Evolutionary conservation across 1,284 basidiomycete species (phyloP).

Genomic region (Microbotryum intermedium): DNA sequence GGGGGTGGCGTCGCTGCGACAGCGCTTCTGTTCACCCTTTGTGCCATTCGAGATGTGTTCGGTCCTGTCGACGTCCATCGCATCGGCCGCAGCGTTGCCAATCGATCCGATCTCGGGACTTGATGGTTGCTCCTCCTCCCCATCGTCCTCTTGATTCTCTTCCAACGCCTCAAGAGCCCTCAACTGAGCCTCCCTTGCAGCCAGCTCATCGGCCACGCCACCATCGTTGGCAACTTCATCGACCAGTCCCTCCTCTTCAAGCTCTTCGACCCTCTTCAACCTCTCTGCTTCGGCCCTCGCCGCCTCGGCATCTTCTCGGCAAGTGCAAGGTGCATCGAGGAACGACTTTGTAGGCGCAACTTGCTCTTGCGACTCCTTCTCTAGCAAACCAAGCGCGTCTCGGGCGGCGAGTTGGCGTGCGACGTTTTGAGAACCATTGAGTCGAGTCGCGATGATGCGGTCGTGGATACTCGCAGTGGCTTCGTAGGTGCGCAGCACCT

Average conservation of each 20-base stretch:
- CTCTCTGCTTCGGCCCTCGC: background rate
- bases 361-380: background rate
- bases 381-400: slow-evolving; percentile 4
- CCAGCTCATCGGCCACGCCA: background rate
- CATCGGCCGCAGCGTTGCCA: too few species aligned
- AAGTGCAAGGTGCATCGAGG: background rate
- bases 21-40: too few species aligned
- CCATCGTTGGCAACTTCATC: background rate
- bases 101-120: slow-evolving; percentile 11
- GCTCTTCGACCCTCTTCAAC: slow-evolving; percentile 1
- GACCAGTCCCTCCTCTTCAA: slow-evolving; percentile 3
- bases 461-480: slow-evolving; percentile 14
- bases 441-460: background rate
- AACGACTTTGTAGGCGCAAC: background rate
- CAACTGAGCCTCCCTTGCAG: background rate
- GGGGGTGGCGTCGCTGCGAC: too few species aligned
- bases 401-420: slow-evolving; percentile 20
- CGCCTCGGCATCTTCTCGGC: background rate
- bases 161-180: background rate
- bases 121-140: background rate
- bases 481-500: background rate
- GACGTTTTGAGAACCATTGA: slow-evolving; percentile 12
- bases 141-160: background rate
- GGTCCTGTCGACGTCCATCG: too few species aligned
- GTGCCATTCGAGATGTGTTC: too few species aligned